Evolutionary conservation across 148 eudicot genomes (phyloP), one percentile per base, ranked within the genome.

Genomic region (Amaranthus cruentus): DNA sequence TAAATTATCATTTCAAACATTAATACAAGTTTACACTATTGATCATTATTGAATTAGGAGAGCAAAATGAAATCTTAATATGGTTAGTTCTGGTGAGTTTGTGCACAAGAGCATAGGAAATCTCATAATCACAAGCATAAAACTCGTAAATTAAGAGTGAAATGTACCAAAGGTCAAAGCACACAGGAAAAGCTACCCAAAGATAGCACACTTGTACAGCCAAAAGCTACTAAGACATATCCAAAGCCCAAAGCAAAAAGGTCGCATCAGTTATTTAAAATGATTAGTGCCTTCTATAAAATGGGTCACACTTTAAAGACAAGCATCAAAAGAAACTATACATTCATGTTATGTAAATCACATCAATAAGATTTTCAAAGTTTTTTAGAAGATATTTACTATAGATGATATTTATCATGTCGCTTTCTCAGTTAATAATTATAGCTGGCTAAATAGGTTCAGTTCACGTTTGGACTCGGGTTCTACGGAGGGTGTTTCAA

Each of bases 151-250:
- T 46, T 47, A 55, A 54, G 48, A 7, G 6, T 62, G 58, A 73
- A 64, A 57, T 49, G 47, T 47, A 55, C 56, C 62, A 73, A 78
- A 12, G 52, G 66, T 72, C 80, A 72, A 58, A 14, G 62, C 47
- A 75, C 68, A 47, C 56, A 59, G 38, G 38, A 71, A 58, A 72
- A 28, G 49, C 18, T 11, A 66, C 73, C n/a, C 6, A 53, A 57
- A 18, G 58, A 14, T 57, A 18, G 12, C 68, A 53, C 68, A 57
- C 54, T 59, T 59, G 38, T 59, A 53, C 59, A 57, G 46, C 52
- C 61, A 72, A 67, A 67, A 66, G 77, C 54, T 54, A 59, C 44
- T 68, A 42, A 47, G 62, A 70, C 73, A 53, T 44, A 74, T 47
- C 68, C 47, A 50, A 42, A 51, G 59, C 56, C 13, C 66, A 60